Evolutionary conservation across 208 protist genomes (phyloP), one percentile per base, ranked within the genome.

Genomic region (Crithidia brevicula): DNA sequence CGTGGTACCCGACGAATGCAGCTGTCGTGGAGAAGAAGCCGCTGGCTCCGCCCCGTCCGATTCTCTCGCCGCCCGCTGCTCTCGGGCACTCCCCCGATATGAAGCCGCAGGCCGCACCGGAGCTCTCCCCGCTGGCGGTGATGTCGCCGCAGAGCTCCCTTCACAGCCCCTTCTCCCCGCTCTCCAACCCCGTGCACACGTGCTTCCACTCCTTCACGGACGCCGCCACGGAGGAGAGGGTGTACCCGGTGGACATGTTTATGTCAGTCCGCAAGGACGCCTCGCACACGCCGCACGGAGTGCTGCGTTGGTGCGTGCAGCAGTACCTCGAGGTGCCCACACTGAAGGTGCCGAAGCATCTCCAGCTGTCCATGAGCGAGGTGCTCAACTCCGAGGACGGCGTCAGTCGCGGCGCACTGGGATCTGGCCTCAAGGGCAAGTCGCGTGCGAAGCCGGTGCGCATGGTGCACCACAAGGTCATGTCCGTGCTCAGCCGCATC

Each of bases 401-500:
- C 52, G 54, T 81, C 31, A 80, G 40, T 22, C 85, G 89, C 52
- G 89, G 83, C 11, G 81, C 77, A n/a, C 66, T 95, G 8, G 86
- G 86, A 43, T 76, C 75, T 27, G 63, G 75, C 38, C 61, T 92
- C 1, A 89, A 79, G 71, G 71, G 60, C 16, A 76, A 80, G 36
- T 70, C 66, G 18, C 86, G 86, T 34, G 67, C 65, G 22, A 87
- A 86, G 69, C 79, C 82, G 22, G 81, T 88, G 13, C 83, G 88
- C 15, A 78, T 90, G 67, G 87, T 81, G 4, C 86, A 87, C 63
- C 86, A 93, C 77, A 96, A 96, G 66, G 86, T 96, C 27, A 81
- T 96, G 79, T 94, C 86, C 9, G 80, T 96, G 40, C 83, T 96
- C 30, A 93, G 86, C 57, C 87, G 91, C 67, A 72, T 96, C 73